Evolutionary conservation across 768 basidiomycete species (phyloP).

Genomic region (Amanita rimosa): DNA sequence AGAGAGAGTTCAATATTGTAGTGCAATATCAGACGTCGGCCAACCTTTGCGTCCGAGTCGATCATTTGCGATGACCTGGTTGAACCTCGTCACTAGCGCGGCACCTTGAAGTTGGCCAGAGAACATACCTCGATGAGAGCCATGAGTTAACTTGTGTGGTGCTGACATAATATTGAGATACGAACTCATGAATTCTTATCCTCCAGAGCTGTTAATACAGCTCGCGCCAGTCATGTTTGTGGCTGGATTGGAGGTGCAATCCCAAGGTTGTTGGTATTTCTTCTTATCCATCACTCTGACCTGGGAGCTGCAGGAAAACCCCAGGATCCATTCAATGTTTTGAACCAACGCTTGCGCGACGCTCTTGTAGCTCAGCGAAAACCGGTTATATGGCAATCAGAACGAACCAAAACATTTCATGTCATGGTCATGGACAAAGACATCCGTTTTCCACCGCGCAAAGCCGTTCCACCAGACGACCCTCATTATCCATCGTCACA

Average conservation of each 20-base stretch:
- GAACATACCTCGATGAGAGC: conserved; percentile 8
- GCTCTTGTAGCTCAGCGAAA: conserved; percentile 54
- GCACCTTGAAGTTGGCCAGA: neutral
- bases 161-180: neutral
- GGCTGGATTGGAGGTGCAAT: conserved; percentile 56
- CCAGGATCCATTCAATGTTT: conserved; percentile 51
- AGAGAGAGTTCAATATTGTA: neutral
- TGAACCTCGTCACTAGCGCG: neutral
- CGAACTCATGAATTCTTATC: conserved; percentile 79
- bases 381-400: conserved; percentile 61
- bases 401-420: conserved; percentile 67
- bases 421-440: conserved; percentile 77
- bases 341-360: conserved; percentile 55
- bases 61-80: conserved; percentile 9
- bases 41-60: conserved; percentile 10
- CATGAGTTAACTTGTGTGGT: neutral
- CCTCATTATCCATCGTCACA: conserved; percentile 48
- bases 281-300: conserved; percentile 11
- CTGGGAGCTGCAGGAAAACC: conserved; percentile 17
- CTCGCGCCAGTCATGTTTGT: conserved; percentile 92
- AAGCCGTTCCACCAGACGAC: conserved; percentile 51
- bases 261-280: conserved; percentile 12
- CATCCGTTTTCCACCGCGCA: conserved; percentile 81
- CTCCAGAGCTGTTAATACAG: conserved; percentile 80
- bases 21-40: neutral